phyloP scores from a whole-genome alignment of 2,329 filamentous ascomycete genomes.

The Paraphoma sp. region DNA sequence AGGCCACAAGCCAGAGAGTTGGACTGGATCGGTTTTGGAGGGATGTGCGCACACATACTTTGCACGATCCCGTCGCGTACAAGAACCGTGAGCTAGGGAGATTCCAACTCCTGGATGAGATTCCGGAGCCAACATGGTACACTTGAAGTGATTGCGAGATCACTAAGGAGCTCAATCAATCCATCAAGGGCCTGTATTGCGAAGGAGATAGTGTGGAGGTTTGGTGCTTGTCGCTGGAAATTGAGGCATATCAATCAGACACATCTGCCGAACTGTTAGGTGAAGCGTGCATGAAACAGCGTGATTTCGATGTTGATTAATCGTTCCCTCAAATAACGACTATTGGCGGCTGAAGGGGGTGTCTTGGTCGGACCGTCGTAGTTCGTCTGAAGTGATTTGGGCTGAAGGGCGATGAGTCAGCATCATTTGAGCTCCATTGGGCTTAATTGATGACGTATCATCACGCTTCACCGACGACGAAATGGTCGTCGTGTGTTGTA shows the following conservation, averaged over 20 bases:
- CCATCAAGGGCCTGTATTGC: not conserved
- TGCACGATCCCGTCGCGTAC: constrained; percentile 73
- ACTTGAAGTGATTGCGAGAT: constrained; percentile 48
- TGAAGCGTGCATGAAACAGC: not conserved
- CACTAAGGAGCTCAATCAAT: not conserved
- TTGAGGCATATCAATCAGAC: too few species aligned
- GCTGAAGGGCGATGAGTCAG: not conserved
- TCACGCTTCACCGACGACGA: too few species aligned
- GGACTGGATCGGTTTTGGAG: constrained; percentile 71
- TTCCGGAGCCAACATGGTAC: constrained; percentile 68
- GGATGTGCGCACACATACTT: constrained; percentile 68
- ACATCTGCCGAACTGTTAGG: too few species aligned
- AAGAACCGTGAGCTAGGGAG: constrained; percentile 69
- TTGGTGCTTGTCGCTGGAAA: not conserved
- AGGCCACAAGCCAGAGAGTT: constrained; percentile 64
- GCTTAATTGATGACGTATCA: not conserved
- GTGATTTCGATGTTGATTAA: not conserved
- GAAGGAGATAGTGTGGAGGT: not conserved
- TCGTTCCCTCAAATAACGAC: not conserved
- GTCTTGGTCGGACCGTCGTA: not conserved
- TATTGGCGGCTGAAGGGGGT: not conserved
- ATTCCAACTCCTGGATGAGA: constrained; percentile 63
- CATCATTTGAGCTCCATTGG: not conserved
- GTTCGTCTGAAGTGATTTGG: not conserved
- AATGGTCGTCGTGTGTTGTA: too few species aligned